Percentiles rank a stretch among this genome's conserved stretches.
Evolutionary conservation across 306 rosid species (phyloP).

Genomic region (Vigna unguiculata): DNA sequence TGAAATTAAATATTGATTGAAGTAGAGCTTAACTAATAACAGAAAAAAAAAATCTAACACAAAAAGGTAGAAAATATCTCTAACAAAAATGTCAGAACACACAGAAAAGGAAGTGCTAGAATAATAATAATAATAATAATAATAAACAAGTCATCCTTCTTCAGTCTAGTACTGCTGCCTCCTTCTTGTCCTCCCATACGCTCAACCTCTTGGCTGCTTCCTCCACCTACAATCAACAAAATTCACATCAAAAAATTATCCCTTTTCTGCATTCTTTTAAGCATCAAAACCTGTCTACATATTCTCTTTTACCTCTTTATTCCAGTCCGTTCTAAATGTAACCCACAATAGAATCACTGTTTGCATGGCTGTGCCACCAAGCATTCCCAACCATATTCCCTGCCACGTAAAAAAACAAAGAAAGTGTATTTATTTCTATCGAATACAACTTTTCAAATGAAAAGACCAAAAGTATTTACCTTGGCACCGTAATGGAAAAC

Average conservation of each 20-base stretch:
- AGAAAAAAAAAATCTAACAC: no score
- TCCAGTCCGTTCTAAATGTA: conserved; percentile 74
- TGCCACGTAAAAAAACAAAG: conserved; percentile 13
- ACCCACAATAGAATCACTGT: conserved; percentile 66
- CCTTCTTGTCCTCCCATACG: conserved; percentile 55
- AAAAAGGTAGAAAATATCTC: no score
- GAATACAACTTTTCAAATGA: not conserved
- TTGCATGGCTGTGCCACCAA: conserved; percentile 70
- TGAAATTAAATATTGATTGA: no score
- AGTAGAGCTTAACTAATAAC: no score
- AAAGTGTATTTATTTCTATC: no score
- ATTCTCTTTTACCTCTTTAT: conserved; percentile 55
- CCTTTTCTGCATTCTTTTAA: not conserved
- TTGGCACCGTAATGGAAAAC: conserved; percentile 68
- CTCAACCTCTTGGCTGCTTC: conserved; percentile 65
- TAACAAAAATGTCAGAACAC: no score
- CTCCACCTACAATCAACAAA: conserved; percentile 52
- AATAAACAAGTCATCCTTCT: not conserved
- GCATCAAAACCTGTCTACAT: not conserved
- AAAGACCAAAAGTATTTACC: conserved; percentile 45
- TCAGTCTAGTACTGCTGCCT: conserved; percentile 32
- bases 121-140: no score
- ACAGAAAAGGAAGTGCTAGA: no score
- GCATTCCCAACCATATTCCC: conserved; percentile 89
- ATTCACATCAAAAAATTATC: not conserved